These are phyloP conservation scores for Endoconidiophora laricicola DNA, from an alignment of 2,329 filamentous ascomycete genomes.

Conservation along the genomic window DNA sequence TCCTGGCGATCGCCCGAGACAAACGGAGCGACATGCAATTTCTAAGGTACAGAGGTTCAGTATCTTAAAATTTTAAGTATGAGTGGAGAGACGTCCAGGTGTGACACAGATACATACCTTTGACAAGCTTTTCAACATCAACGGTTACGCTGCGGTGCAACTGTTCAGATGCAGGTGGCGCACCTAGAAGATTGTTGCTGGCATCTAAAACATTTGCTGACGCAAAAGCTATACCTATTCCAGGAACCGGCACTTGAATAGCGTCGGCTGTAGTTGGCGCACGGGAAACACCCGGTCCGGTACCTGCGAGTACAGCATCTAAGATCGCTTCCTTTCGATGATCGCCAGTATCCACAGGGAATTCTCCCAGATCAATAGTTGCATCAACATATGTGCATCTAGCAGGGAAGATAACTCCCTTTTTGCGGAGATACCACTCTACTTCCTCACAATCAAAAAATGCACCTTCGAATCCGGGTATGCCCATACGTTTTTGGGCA, in stretches of 20 bases:
- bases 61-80: neutral
- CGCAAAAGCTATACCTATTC: conserved; percentile 1
- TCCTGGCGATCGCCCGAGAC: conserved; percentile 24
- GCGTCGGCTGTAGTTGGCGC: neutral
- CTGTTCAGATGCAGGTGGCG: conserved; percentile 16
- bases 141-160: conserved; percentile 20
- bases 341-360: conserved; percentile 18
- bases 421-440: conserved; percentile 51
- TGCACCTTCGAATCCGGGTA: conserved; percentile 51
- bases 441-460: conserved; percentile 68
- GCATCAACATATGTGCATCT: conserved; percentile 42
- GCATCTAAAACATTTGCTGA: neutral
- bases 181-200: neutral
- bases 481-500: conserved; percentile 31
- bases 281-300: neutral
- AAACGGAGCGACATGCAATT: conserved; percentile 22
- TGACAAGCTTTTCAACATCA: conserved; percentile 21
- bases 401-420: conserved; percentile 45
- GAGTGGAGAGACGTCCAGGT: neutral
- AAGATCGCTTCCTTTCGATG: neutral
- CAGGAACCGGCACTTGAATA: conserved; percentile 1
- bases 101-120: conserved; percentile 18
- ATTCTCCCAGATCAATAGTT: conserved; percentile 32
- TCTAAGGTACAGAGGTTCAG: conserved; percentile 16
- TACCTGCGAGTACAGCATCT: conserved; percentile 3